Base-by-base conservation (phyloP, 176 grass and related monocot genomes). In the Guadua angustifolia region DNA sequence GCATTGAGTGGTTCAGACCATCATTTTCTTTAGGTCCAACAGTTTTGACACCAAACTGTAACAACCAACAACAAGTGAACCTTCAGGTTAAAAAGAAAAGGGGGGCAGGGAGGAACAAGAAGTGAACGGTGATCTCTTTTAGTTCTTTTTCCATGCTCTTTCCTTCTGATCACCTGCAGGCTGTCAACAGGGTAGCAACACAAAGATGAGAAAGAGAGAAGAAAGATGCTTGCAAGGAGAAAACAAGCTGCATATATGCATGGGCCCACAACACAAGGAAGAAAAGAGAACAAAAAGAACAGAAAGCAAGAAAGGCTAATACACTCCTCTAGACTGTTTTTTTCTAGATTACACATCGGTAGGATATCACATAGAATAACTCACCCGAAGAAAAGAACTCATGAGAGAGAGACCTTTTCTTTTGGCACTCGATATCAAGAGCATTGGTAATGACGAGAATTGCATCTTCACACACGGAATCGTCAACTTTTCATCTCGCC, bases 41-140 rank as follows among this genome's bases (percentile, higher is more conserved):
- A 44, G 77, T 85, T 62, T 66, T 61, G 32, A 68, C 76, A 79
- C 49, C 88, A 82, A 86, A 82, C 57, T 26, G 56, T 77, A 82
- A 39, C 88, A 22, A 61, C 50, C 74, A 47, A 68, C 58, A 35
- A 35, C 3, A 1, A 35, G 33, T n/a, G n/a, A n/a, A n/a, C n/a
- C n/a, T n/a, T n/a, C n/a, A n/a, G n/a, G n/a, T n/a, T n/a, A n/a
- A n/a, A n/a, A n/a, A n/a, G n/a, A n/a, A n/a, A n/a, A n/a, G n/a
- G 29, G n/a, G 29, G 29, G 29, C 1, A 1, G 35, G 35, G 4
- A 5, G 9, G 52, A 70, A 82, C 69, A 35, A 5, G 18, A 73
- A 18, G 80, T 51, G 57, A 10, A 73, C 64, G 32, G 9, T 14
- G 36, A 38, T 55, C 4, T 67, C 74, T 67, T n/a, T 67, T 33